Evolutionary conservation across 495 filamentous ascomycete genomes (phyloP), one percentile per base, ranked within the genome.

Genomic region (Choiromyces venosus): DNA sequence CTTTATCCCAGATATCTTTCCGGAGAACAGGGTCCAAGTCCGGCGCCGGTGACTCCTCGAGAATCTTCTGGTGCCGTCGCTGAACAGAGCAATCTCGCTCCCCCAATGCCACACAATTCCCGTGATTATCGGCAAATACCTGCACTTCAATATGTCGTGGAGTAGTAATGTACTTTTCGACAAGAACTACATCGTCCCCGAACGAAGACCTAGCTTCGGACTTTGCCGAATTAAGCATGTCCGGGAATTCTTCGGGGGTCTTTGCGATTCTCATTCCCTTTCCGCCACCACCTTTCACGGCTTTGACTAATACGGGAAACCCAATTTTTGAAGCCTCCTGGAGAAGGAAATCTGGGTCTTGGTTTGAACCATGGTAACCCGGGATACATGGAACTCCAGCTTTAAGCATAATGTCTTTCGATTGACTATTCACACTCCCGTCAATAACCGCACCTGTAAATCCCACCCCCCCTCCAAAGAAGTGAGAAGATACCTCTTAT

Each of bases 261-360:
- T 85, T 82, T 9, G 91, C 93, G 78, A 98, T 97, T n/a, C 95
- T 87, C 95, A 99, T 99, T n/a, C 95, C 95, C 82, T 99, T 99
- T 19, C 95, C 95, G 71, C 95, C 95, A 44, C 95, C 95, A 2
- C 95, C 95, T 82, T 94, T 96, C 71, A 98, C 93, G 46, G 96
- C 96, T 84, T 99, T 99, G 61, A 99, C 87, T 21, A 99, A 87
- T 21, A 99, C 96, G 0, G 95, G 95, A 74, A 93, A 99, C 71
- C 88, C 88, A 81, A 98, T 93, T 79, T 91, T 89, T 73, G 88
- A 87, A 25, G 95, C 95, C 81, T 94, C 87, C 14, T 83, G 83
- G 73, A 91, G 85, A 64, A 99, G 86, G 79, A 90, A 88, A 39
- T 85, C 82, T 4, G 89, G 87, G 71, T 90, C 89, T 83, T 99